Percentiles rank a stretch among this genome's conserved stretches.
These are phyloP conservation scores for Didymella arachidicola DNA, from an alignment of 2,329 filamentous ascomycete genomes.

Conservation along the genomic window DNA sequence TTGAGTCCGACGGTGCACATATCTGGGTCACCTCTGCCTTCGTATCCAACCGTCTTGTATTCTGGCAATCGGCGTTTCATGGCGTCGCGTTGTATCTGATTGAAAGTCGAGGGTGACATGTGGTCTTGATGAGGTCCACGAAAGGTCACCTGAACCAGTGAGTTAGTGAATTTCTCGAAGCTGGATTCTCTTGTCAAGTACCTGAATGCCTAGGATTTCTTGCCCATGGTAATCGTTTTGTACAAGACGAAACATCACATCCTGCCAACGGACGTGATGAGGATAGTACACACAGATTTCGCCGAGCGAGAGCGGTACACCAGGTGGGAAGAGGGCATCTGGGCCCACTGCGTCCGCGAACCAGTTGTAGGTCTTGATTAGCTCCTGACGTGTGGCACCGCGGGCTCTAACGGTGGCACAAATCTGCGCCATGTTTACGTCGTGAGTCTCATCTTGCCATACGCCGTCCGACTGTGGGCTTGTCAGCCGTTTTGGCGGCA, in stretches of 20 bases:
- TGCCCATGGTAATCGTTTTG: constrained; percentile 32
- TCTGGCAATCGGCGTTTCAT: constrained; percentile 18
- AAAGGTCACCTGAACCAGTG: constrained; percentile 12
- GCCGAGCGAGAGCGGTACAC: constrained; percentile 34
- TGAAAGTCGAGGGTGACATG: constrained; percentile 19
- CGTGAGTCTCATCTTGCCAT: neutral
- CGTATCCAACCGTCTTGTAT: constrained; percentile 22
- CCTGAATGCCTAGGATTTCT: constrained; percentile 36
- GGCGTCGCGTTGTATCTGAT: constrained; percentile 25
- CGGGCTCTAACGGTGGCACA: neutral
- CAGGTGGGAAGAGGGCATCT: constrained; percentile 38
- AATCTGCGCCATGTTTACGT: neutral
- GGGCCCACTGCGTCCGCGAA: constrained; percentile 29
- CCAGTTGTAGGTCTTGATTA: constrained; percentile 22
- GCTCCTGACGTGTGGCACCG: neutral
- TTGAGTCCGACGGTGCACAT: constrained; percentile 24
- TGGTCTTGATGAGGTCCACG: constrained; percentile 16
- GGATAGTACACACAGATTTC: constrained; percentile 42
- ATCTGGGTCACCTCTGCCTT: constrained; percentile 25
- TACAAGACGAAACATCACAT: constrained; percentile 33
- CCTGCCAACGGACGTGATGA: constrained; percentile 36
- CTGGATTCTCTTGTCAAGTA: neutral
- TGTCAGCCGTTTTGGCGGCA: neutral
- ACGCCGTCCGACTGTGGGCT: neutral
- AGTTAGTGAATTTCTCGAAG: neutral